Evolutionary conservation across 257 asterid genomes (phyloP).

Genomic region (Pogostemon cablin): DNA sequence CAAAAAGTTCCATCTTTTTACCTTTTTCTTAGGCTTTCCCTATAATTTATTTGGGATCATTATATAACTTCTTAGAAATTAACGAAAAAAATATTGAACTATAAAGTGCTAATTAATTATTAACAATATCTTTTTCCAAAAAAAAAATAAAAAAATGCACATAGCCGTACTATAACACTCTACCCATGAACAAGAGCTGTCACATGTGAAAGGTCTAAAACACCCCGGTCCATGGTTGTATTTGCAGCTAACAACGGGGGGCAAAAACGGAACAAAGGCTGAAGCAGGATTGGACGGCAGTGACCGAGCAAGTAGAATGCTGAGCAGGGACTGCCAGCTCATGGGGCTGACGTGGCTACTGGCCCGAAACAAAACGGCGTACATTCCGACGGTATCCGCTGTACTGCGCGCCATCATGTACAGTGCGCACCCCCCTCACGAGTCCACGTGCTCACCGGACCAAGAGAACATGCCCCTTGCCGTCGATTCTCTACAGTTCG

Average conservation of each 20-base stretch:
- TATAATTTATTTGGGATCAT: neutral
- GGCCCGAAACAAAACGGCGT: constrained; percentile 96
- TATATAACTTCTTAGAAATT: too few species aligned
- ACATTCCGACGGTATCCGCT: constrained; percentile 98
- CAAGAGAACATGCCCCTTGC: constrained; percentile 99
- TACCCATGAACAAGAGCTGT: neutral
- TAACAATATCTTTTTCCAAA: too few species aligned
- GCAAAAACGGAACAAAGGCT: constrained; percentile 63
- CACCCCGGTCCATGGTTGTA: neutral
- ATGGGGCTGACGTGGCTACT: constrained; percentile 99
- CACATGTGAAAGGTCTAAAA: constrained; percentile 16
- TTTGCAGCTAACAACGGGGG: constrained; percentile 64
- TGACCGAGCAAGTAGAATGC: constrained; percentile 76
- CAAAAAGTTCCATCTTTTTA: constrained; percentile 26
- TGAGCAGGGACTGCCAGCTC: constrained; percentile 81
- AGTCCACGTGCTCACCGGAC: constrained; percentile 92
- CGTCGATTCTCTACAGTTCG: constrained; percentile 87
- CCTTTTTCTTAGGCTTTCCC: constrained; percentile 36
- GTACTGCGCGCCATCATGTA: constrained; percentile 95
- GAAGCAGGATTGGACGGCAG: constrained; percentile 33
- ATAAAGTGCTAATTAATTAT: too few species aligned
- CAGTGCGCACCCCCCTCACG: constrained; percentile 83
- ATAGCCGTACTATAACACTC: neutral
- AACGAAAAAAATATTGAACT: too few species aligned
- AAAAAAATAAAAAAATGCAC: neutral